phyloP scores from a whole-genome alignment of 768 basidiomycete genomes.

The Lentinula guzmanii region DNA sequence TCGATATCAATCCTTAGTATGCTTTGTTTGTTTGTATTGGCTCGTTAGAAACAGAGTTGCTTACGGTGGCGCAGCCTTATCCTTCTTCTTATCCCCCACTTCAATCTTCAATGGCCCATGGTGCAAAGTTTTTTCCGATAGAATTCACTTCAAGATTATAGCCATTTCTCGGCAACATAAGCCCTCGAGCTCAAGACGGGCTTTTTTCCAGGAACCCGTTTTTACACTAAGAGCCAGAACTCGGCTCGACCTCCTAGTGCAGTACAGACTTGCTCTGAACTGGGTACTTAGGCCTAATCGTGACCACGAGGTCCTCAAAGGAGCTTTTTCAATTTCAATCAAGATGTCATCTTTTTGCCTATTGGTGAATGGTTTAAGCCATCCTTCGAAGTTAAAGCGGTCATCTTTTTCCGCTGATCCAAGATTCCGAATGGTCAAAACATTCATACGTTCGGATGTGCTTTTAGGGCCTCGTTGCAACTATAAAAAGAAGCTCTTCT shows the following conservation, averaged over 20 bases:
- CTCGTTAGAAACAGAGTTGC: too few species aligned
- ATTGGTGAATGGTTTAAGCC: too few species aligned
- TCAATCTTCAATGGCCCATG: too few species aligned
- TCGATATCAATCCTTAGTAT: too few species aligned
- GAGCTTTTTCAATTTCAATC: neutral
- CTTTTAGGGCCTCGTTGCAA: neutral
- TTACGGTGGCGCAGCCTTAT: too few species aligned
- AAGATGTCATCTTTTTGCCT: neutral
- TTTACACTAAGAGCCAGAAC: neutral
- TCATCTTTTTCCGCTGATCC: neutral
- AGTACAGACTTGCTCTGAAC: neutral
- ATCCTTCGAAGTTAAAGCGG: neutral
- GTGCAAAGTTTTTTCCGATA: too few species aligned
- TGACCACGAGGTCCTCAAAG: neutral
- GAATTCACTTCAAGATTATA: neutral
- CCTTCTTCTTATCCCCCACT: too few species aligned
- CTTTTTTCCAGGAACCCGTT: neutral
- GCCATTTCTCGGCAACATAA: neutral
- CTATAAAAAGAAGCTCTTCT: slow-evolving; percentile 1
- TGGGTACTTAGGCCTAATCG: neutral
- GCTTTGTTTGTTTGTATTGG: too few species aligned
- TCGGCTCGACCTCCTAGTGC: neutral
- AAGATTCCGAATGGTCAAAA: neutral
- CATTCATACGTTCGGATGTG: neutral
- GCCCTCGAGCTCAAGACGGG: neutral